phyloP scores from a whole-genome alignment of 129 eudicot species.

The Flaveria trinervia region DNA sequence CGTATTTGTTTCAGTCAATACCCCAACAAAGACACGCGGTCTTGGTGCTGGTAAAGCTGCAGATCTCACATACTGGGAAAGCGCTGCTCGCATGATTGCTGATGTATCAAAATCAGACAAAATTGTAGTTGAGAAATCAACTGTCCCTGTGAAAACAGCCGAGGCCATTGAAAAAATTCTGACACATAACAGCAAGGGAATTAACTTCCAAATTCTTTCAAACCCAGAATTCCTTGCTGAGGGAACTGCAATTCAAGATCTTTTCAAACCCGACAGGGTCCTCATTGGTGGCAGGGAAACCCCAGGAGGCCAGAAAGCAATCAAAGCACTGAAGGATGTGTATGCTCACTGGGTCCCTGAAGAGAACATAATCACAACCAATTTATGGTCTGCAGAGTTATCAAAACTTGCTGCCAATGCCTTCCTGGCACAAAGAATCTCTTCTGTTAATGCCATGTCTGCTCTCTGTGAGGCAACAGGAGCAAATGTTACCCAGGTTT shows the following conservation, averaged over 20 bases:
- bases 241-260: constrained; percentile 78
- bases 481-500: constrained; percentile 69
- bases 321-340: constrained; percentile 57
- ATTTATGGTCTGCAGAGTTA: constrained; percentile 89
- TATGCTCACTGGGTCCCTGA: constrained; percentile 17
- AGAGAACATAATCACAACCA: constrained; percentile 58
- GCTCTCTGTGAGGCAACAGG: constrained; percentile 14
- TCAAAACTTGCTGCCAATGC: constrained; percentile 90
- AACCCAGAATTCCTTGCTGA: constrained; percentile 75
- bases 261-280: constrained; percentile 73
- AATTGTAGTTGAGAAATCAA: constrained; percentile 52
- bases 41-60: constrained; percentile 79
- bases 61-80: constrained; percentile 66
- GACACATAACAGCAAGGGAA: constrained; percentile 12
- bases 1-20: constrained; percentile 64
- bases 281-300: constrained; percentile 87
- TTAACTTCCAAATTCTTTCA: constrained; percentile 8
- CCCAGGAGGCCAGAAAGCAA: constrained; percentile 76
- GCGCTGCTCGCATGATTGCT: constrained; percentile 70
- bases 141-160: constrained; percentile 64
- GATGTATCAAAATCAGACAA: constrained; percentile 63
- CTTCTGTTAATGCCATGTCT: constrained; percentile 6
- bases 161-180: constrained; percentile 57
- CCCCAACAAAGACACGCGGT: constrained; percentile 57
- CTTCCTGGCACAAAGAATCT: constrained; percentile 45